phyloP scores from a whole-genome alignment of 2,329 filamentous ascomycete species.

The Lachnellula willkommii region DNA sequence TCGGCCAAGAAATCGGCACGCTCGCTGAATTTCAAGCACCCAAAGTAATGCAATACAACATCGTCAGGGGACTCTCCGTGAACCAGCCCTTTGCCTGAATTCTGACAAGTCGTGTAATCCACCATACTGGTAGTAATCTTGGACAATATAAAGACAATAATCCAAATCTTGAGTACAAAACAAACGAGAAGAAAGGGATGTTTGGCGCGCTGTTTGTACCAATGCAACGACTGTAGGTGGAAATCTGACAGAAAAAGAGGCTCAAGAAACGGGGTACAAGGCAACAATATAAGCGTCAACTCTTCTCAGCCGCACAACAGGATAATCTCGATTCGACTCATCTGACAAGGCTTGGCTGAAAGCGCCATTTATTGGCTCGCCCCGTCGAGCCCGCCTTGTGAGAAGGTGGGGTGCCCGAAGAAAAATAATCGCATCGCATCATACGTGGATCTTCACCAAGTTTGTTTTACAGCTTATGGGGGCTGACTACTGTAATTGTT shows the following conservation, averaged over 20 bases:
- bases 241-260: not conserved
- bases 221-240: not conserved
- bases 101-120: conserved; percentile 1
- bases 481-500: not conserved
- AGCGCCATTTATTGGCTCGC: not conserved
- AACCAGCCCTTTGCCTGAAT: not conserved
- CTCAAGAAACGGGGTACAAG: not conserved
- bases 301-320: not conserved
- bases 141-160: not conserved
- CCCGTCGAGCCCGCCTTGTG: not conserved
- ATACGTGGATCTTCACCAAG: not conserved
- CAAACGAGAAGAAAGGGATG: not conserved
- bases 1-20: not conserved
- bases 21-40: conserved; percentile 1
- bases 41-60: conserved; percentile 3
- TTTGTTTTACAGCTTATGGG: not conserved
- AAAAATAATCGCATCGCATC: not conserved
- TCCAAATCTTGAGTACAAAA: not conserved
- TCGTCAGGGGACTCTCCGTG: conserved; percentile 2
- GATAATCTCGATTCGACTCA: not conserved
- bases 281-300: not conserved
- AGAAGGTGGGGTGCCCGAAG: not conserved
- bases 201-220: not conserved
- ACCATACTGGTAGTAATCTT: not conserved
- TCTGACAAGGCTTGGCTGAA: not conserved